Base-by-base conservation (phyloP, 352 stramenopile species). In the Peronospora belbahrii region DNA sequence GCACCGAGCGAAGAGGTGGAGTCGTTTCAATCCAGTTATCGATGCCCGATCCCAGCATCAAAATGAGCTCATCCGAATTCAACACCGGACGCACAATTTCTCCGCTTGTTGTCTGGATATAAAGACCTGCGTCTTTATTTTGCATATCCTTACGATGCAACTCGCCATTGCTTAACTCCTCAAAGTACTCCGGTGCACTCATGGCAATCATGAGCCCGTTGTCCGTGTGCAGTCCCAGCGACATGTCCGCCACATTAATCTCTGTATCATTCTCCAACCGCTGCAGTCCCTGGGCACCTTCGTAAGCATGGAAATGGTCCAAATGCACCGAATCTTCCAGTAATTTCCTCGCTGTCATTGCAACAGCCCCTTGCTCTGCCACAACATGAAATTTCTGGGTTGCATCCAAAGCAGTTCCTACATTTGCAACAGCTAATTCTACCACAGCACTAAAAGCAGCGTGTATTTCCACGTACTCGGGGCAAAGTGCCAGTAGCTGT, bases 251-350 rank as follows among this genome's bases (percentile, higher is more conserved):
- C 19, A 66, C 39, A 19, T 65, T 53, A 35, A 65, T 46, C 41
- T 44, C 39, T 33, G 17, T 37, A n/a, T 51, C 36, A 27, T 39
- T 19, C 36, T 33, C 27, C 17, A 44, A 31, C 37, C 20, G 18
- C 42, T 48, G 7, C 33, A 33, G 10, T 25, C 15, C 11, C 52
- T 53, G 35, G 23, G 51, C 36, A 13, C 63, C 70, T 46, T 85
- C 61, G 48, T 90, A 90, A 9, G 76, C 69, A 42, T 90, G 79
- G 42, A 90, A 88, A 64, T 90, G 79, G 48, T 90, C 75, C 44
- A 90, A 56, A 45, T 88, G 76, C 46, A 85, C 64, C 17, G 75
- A 84, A 25, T 86, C 71, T 17, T 78, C 62, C 40, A 90, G 43
- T 2, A 90, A 44, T 41, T 73, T 65, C 36, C 71, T 62, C 3